A percentile compares a stretch with the other conserved stretches of the same genome.
These are phyloP conservation scores for Taphrina sp. DNA, from an alignment of 1,139 yeast genomes.

Conservation along the genomic window DNA sequence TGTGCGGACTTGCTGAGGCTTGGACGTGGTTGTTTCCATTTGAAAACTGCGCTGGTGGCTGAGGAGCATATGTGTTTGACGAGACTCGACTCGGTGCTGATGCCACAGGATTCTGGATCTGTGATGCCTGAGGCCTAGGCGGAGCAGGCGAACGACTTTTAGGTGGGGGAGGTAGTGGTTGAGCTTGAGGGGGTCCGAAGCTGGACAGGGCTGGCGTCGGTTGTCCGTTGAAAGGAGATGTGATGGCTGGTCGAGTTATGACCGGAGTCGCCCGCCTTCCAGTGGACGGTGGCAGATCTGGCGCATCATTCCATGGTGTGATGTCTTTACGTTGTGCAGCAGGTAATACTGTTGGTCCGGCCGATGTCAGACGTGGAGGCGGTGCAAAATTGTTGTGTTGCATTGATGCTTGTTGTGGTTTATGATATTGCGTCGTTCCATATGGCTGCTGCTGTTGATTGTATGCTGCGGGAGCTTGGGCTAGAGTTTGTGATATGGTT, in stretches of 20 bases:
- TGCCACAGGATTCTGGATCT: slow-evolving; percentile 38
- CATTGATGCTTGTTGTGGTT: slow-evolving; percentile 35
- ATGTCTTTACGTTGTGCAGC: slow-evolving; percentile 55
- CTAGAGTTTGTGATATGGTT: not conserved
- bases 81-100: slow-evolving; percentile 36
- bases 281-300: slow-evolving; percentile 50
- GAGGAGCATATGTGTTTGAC: slow-evolving; percentile 36
- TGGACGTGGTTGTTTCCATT: too few species aligned
- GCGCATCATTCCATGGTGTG: slow-evolving; percentile 94
- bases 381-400: slow-evolving; percentile 45
- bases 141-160: slow-evolving; percentile 37
- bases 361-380: slow-evolving; percentile 17
- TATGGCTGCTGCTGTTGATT: slow-evolving; percentile 1
- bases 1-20: slow-evolving; percentile 37
- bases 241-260: slow-evolving; percentile 46
- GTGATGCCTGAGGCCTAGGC: slow-evolving; percentile 43
- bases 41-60: slow-evolving; percentile 37
- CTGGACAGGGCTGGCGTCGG: slow-evolving; percentile 40
- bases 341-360: slow-evolving; percentile 36
- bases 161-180: slow-evolving; percentile 27
- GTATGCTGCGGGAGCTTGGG: not conserved
- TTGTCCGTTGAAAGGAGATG: slow-evolving; percentile 43
- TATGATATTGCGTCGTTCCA: not conserved
- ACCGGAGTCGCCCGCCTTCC: slow-evolving; percentile 57
- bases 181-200: slow-evolving; percentile 36